Conservation (phyloP, 805 yeast species). For the Candida sanyiensis region DNA sequence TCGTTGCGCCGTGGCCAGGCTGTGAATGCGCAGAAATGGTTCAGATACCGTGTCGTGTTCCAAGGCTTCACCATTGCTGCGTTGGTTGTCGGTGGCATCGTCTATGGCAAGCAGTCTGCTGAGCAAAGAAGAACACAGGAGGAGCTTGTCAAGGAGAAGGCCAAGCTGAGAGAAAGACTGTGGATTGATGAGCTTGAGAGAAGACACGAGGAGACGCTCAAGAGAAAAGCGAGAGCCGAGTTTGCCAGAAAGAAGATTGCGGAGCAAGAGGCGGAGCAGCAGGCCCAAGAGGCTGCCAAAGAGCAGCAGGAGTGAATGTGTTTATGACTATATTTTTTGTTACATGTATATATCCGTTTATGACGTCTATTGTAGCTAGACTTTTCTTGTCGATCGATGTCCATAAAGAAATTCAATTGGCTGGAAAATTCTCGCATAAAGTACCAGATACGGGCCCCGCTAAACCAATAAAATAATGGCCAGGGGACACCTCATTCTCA, state of each 20-base stretch:
- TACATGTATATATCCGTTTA: too few relatives aligned
- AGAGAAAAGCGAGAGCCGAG: slow-evolving; percentile 63
- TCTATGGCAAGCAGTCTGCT: slow-evolving; percentile 49
- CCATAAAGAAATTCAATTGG: too few relatives aligned
- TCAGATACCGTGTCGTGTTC: slow-evolving; percentile 82
- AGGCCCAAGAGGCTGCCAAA: slow-evolving; percentile 1
- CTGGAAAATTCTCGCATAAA: too few relatives aligned
- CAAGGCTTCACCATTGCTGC: slow-evolving; percentile 84
- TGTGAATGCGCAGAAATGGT: slow-evolving; percentile 75
- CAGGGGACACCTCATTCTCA: slow-evolving; percentile 69
- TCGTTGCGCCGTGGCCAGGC: slow-evolving; percentile 70
- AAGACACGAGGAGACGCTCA: slow-evolving; percentile 69
- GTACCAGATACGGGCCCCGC: too few relatives aligned
- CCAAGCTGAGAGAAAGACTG: slow-evolving; percentile 73
- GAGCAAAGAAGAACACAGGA: slow-evolving; percentile 49
- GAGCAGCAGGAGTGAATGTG: too few relatives aligned
- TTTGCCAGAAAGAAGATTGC: slow-evolving; percentile 41
- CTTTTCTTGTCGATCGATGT: too few relatives aligned
- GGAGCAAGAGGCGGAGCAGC: slow-evolving; percentile 29
- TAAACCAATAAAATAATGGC: too few relatives aligned
- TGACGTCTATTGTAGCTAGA: too few relatives aligned
- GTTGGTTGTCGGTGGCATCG: slow-evolving; percentile 70
- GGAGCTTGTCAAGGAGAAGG: slow-evolving; percentile 66
- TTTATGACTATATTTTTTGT: too few relatives aligned
- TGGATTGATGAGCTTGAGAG: slow-evolving; percentile 92